These are phyloP conservation scores for Morella rubra DNA, from an alignment of 306 rosid species.

Conservation along the genomic window DNA sequence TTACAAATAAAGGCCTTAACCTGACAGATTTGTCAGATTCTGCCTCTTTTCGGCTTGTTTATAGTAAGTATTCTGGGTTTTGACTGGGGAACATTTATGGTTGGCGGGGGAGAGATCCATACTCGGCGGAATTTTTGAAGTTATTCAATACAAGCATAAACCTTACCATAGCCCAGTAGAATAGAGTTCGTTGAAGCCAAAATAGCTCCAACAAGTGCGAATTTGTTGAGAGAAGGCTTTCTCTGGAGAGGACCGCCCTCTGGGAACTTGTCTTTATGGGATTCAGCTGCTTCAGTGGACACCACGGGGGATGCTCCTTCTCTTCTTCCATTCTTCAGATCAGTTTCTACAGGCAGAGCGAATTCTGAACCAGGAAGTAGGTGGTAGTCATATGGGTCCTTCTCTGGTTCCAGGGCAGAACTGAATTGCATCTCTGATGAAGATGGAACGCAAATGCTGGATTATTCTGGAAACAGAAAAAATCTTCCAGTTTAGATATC, in stretches of 20 bases:
- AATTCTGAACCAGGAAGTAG: conserved; percentile 39
- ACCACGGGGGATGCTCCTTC: not conserved
- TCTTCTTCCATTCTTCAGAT: not conserved
- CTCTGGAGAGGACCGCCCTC: not conserved
- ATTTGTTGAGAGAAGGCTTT: conserved; percentile 51
- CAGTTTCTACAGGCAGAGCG: conserved; percentile 22
- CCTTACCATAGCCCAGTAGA: conserved; percentile 80
- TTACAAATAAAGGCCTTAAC: not conserved
- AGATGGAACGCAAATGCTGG: not conserved
- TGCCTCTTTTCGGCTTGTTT: not conserved
- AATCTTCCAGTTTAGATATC: not conserved
- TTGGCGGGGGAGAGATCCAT: conserved; percentile 34
- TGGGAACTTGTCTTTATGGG: conserved; percentile 2
- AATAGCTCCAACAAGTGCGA: conserved; percentile 57
- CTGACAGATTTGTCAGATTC: not conserved
- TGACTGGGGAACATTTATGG: not conserved
- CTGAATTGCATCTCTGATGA: conserved; percentile 7
- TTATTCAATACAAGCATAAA: not conserved
- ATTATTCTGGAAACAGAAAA: not conserved
- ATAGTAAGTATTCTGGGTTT: not conserved
- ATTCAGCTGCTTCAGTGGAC: not conserved
- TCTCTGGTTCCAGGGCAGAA: conserved; percentile 12
- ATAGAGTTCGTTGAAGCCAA: conserved; percentile 82
- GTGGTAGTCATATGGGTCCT: conserved; percentile 20
- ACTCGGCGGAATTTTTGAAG: not conserved